A percentile compares a stretch with the other conserved stretches of the same genome.
Evolutionary conservation across 2,329 filamentous ascomycete species (phyloP).

Genomic region (Malbranchea zuffiana): DNA sequence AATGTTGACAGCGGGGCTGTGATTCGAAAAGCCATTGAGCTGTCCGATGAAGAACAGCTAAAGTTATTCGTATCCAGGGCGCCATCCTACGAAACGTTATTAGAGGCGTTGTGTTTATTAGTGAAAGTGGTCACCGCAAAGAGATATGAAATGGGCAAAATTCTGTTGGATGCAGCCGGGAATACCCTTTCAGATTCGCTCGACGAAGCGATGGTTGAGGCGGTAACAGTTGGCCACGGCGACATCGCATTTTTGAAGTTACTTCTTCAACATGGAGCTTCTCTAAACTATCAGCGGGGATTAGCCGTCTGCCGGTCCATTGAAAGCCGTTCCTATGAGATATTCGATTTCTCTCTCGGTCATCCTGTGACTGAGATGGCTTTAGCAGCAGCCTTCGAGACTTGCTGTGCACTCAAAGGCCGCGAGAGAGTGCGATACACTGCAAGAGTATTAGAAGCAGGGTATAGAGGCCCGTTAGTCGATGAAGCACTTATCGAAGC

Average conservation of each 20-base stretch:
- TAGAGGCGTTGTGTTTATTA: slow-evolving; percentile 9
- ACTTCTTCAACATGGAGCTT: slow-evolving; percentile 15
- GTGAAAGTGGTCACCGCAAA: slow-evolving; percentile 4
- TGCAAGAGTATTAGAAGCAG: slow-evolving; percentile 17
- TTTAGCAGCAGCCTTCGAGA: slow-evolving; percentile 13
- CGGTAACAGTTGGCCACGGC: slow-evolving; percentile 5
- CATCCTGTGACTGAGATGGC: slow-evolving; percentile 9
- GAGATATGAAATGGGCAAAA: slow-evolving; percentile 13
- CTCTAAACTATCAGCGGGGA: slow-evolving; percentile 13
- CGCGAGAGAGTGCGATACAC: slow-evolving; percentile 12
- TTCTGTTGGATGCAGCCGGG: slow-evolving; percentile 10
- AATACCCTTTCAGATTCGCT: slow-evolving; percentile 8
- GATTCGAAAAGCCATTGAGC: slow-evolving; percentile 13
- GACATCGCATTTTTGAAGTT: slow-evolving; percentile 13
- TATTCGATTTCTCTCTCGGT: slow-evolving; percentile 11
- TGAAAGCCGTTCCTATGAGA: slow-evolving; percentile 11
- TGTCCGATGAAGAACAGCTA: slow-evolving; percentile 14
- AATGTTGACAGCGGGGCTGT: slow-evolving; percentile 13
- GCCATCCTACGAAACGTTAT: slow-evolving; percentile 11
- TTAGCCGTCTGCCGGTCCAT: slow-evolving; percentile 12
- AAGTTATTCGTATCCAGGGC: slow-evolving; percentile 10
- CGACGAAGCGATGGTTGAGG: slow-evolving; percentile 9
- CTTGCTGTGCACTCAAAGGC: slow-evolving; percentile 7
- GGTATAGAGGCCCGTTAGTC: slow-evolving; percentile 10
- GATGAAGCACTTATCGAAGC: slow-evolving; percentile 14